phyloP scores from a whole-genome alignment of 2,329 filamentous ascomycete genomes.

The Pseudogymnoascus sp. region DNA sequence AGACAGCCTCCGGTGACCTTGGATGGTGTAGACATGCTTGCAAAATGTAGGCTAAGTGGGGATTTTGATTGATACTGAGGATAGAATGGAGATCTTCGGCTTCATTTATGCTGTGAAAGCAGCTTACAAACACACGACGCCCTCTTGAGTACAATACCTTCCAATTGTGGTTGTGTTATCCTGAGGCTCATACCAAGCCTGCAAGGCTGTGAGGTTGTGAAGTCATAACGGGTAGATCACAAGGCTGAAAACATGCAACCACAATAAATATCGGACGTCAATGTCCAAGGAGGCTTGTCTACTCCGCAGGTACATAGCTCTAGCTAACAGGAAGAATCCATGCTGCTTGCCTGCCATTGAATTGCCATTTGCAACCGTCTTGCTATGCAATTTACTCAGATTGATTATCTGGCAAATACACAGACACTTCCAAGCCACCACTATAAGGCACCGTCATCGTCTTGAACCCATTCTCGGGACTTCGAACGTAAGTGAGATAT shows the following conservation, averaged over 20 bases:
- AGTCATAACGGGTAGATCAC: neutral
- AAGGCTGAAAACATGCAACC: neutral
- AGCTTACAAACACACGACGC: neutral
- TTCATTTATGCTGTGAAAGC: neutral
- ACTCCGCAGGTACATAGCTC: neutral
- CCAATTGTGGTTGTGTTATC: neutral
- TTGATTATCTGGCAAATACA: slow-evolving; percentile 27
- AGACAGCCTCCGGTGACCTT: slow-evolving; percentile 45
- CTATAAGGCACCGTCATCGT: slow-evolving; percentile 42
- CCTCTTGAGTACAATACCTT: slow-evolving; percentile 3
- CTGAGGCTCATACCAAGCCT: slow-evolving; percentile 7
- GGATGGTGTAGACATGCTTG: slow-evolving; percentile 14
- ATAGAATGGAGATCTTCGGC: neutral
- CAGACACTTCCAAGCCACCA: slow-evolving; percentile 40
- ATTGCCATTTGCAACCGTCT: neutral
- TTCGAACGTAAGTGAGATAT: slow-evolving; percentile 39
- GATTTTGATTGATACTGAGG: neutral
- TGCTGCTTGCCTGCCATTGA: no score
- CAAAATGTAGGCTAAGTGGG: neutral
- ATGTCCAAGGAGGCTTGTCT: neutral
- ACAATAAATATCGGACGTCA: neutral
- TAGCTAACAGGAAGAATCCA: neutral
- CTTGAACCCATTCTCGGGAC: slow-evolving; percentile 42
- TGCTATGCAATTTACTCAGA: neutral
- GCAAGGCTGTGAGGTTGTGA: neutral